These are phyloP conservation scores for Malus hybrid DNA, from an alignment of 331 rosid species.

Conservation along the genomic window DNA sequence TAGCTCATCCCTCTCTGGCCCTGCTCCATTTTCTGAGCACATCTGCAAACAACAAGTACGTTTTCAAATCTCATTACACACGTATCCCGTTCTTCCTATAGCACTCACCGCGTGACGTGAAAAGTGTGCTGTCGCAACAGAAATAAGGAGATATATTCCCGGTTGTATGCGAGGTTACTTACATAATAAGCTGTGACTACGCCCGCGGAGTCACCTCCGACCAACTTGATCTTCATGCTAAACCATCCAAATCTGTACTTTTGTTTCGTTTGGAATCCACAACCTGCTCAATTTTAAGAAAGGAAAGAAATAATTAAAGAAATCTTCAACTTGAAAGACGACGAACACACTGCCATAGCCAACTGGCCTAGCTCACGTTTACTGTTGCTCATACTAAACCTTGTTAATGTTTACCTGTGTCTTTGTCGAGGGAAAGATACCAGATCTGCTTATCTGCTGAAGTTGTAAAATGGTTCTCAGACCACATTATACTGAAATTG, in stretches of 20 bases:
- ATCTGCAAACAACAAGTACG: constrained; percentile 42
- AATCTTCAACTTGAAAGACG: neutral
- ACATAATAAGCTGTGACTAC: constrained; percentile 95
- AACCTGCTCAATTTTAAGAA: constrained; percentile 41
- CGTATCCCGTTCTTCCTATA: neutral
- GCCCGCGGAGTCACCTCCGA: constrained; percentile 96
- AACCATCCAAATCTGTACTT: constrained; percentile 93
- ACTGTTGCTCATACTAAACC: neutral
- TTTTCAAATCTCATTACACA: neutral
- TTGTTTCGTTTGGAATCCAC: constrained; percentile 91
- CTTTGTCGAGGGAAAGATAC: constrained; percentile 78
- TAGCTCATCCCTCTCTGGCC: constrained; percentile 86
- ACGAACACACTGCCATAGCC: too few relatives aligned
- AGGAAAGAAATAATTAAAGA: too few relatives aligned
- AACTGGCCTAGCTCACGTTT: too few relatives aligned
- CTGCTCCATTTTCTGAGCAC: constrained; percentile 94
- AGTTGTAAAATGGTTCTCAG: constrained; percentile 77
- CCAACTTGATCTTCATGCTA: constrained; percentile 92
- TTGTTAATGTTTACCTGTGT: constrained; percentile 46
- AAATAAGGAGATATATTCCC: too few relatives aligned
- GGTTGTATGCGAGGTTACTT: constrained; percentile 2
- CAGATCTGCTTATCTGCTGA: constrained; percentile 91
- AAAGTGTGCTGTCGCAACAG: too few relatives aligned
- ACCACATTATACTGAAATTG: constrained; percentile 78
- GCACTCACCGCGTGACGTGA: too few relatives aligned